phyloP scores from a whole-genome alignment of 2,329 filamentous ascomycete genomes.

The Pseudogymnoascus sp. region DNA sequence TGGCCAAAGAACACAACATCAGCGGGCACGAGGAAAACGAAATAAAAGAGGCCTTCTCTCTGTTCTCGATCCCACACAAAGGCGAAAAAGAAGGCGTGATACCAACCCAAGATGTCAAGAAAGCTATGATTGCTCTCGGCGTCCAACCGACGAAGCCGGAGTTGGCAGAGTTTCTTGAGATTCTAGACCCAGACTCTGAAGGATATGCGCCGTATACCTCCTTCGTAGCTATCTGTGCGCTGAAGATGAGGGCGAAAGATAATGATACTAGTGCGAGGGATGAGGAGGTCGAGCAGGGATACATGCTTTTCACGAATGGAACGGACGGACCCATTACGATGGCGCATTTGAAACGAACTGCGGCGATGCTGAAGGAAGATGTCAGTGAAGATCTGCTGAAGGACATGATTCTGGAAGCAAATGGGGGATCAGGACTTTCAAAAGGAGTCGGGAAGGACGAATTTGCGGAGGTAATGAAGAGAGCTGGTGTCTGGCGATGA shows the following conservation, averaged over 20 bases:
- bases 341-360: slow-evolving; percentile 68
- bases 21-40: slow-evolving; percentile 77
- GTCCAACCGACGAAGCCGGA: slow-evolving; percentile 60
- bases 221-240: slow-evolving; percentile 80
- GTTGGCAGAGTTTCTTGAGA: slow-evolving; percentile 65
- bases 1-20: slow-evolving; percentile 87
- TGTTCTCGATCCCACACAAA: slow-evolving; percentile 62
- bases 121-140: slow-evolving; percentile 59
- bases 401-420: slow-evolving; percentile 95
- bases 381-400: slow-evolving; percentile 73
- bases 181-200: slow-evolving; percentile 74
- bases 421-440: slow-evolving; percentile 64
- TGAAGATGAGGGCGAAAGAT: slow-evolving; percentile 64
- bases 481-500: slow-evolving; percentile 26
- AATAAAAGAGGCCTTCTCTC: slow-evolving; percentile 79
- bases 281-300: slow-evolving; percentile 72
- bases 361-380: slow-evolving; percentile 73
- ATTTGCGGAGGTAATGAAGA: slow-evolving; percentile 26
- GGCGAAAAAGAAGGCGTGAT: slow-evolving; percentile 67
- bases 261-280: slow-evolving; percentile 46
- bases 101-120: slow-evolving; percentile 50
- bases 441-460: slow-evolving; percentile 60
- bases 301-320: slow-evolving; percentile 64
- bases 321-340: slow-evolving; percentile 64
- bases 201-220: slow-evolving; percentile 71